These are phyloP conservation scores for Aspergillus texensis DNA, from an alignment of 2,329 filamentous ascomycete species.

Conservation along the genomic window DNA sequence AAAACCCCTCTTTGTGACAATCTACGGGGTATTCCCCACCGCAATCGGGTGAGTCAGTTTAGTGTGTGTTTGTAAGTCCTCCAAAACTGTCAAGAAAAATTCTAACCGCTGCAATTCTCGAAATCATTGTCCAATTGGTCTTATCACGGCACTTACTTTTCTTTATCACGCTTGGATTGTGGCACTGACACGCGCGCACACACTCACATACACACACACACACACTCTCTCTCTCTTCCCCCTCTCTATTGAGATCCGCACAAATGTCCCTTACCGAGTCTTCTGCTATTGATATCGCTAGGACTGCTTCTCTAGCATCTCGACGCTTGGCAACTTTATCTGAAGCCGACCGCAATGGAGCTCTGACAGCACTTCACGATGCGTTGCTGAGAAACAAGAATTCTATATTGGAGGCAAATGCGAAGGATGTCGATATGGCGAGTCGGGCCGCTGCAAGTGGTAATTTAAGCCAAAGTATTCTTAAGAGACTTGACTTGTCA, in stretches of 20 bases:
- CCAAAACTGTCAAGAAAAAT: background rate
- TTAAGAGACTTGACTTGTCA: conserved; percentile 84
- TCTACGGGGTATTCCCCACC: background rate
- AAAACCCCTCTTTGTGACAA: background rate
- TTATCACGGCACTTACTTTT: background rate
- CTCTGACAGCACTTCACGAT: conserved; percentile 78
- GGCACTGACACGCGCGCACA: background rate
- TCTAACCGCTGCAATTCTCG: background rate
- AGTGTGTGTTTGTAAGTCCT: background rate
- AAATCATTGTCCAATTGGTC: background rate
- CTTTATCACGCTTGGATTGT: background rate
- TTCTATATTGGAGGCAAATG: conserved; percentile 83
- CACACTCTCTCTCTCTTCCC: no score
- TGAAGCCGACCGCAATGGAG: conserved; percentile 75
- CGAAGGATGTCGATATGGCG: conserved; percentile 75
- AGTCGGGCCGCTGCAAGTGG: conserved; percentile 73
- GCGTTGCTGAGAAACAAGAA: conserved; percentile 72
- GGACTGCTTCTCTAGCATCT: conserved; percentile 77
- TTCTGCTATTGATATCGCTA: conserved; percentile 74
- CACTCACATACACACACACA: background rate
- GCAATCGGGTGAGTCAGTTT: background rate
- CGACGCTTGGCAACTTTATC: conserved; percentile 80
- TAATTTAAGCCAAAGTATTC: conserved; percentile 75
- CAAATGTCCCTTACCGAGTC: conserved; percentile 88
- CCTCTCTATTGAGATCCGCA: background rate